These are phyloP conservation scores for Wickerhamomyces bovis DNA, from an alignment of 805 yeast species.

Conservation along the genomic window DNA sequence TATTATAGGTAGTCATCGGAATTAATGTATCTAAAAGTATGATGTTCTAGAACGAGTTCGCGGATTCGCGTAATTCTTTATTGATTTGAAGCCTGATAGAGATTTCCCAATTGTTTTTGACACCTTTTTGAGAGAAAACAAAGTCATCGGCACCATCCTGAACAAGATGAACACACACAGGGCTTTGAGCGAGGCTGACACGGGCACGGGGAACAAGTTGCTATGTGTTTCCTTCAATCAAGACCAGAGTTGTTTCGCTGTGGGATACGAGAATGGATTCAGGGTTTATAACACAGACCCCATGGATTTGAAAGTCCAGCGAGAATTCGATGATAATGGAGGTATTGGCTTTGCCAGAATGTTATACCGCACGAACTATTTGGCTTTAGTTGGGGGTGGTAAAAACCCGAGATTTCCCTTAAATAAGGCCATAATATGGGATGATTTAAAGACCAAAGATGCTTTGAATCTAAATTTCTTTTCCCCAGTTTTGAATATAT, in stretches of 20 bases:
- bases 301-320: conserved; percentile 62
- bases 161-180: neutral
- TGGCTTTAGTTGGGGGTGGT: conserved; percentile 90
- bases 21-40: no score
- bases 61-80: neutral
- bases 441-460: conserved; percentile 73
- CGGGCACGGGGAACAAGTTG: conserved; percentile 3
- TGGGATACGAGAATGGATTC: conserved; percentile 77
- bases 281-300: conserved; percentile 86
- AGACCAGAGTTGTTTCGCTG: conserved; percentile 84
- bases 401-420: conserved; percentile 68
- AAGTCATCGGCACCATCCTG: neutral
- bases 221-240: conserved; percentile 56
- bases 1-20: no score
- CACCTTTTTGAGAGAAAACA: neutral
- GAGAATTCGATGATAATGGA: conserved; percentile 36
- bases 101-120: neutral
- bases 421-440: conserved; percentile 86
- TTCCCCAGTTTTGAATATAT: conserved; percentile 68
- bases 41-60: neutral
- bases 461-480: conserved; percentile 70
- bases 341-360: conserved; percentile 77
- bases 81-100: neutral
- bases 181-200: neutral
- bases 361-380: conserved; percentile 87